phyloP scores from a whole-genome alignment of 805 yeast species.

The Saccharomycopsis javanensis region DNA sequence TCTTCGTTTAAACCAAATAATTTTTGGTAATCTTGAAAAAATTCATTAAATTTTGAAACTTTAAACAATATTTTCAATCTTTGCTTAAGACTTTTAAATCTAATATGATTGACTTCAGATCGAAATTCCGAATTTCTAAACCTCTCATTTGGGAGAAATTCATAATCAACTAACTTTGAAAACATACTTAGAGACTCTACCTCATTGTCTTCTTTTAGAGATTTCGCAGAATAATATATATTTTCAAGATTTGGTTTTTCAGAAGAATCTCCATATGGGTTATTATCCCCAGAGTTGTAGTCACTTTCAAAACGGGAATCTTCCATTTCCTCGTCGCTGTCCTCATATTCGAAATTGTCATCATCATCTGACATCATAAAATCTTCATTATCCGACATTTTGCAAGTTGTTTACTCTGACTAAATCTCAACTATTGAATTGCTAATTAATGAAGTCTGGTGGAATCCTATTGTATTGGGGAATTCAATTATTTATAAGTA shows the following conservation, averaged over 20 bases:
- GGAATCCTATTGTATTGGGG: no score
- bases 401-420: neutral
- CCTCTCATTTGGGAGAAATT: neutral
- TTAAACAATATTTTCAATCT: constrained; percentile 30
- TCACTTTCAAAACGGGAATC: constrained; percentile 12
- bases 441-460: no score
- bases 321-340: constrained; percentile 19
- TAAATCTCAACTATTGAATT: no score
- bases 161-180: constrained; percentile 1
- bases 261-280: no score
- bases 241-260: constrained; percentile 6
- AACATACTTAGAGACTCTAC: constrained; percentile 9
- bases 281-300: neutral
- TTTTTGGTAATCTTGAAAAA: constrained; percentile 23
- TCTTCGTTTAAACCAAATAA: constrained; percentile 24
- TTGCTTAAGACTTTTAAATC: constrained; percentile 34
- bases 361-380: constrained; percentile 20
- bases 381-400: constrained; percentile 19
- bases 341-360: constrained; percentile 20
- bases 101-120: constrained; percentile 24
- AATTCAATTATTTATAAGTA: no score
- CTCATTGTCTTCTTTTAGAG: constrained; percentile 13
- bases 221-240: constrained; percentile 17
- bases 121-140: neutral
- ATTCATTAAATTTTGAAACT: constrained; percentile 22